Conservation (phyloP, 202 grass and related monocot species). For the Hordeum pubiflorum region DNA sequence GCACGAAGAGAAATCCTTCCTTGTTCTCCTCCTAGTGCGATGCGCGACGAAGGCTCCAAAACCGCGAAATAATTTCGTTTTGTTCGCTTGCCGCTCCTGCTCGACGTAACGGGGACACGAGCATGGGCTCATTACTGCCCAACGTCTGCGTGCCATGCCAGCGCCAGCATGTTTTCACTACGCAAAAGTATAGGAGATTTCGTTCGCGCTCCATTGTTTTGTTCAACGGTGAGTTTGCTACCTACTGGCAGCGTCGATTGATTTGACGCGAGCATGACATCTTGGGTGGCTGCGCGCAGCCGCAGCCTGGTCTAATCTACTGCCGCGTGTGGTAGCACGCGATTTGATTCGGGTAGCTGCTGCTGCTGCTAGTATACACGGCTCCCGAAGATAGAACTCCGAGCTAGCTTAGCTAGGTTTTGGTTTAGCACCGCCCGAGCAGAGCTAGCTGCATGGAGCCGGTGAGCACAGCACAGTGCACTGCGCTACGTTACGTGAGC, state of each 20-base stretch:
- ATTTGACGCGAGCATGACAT: conserved; percentile 25
- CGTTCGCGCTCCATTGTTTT: background rate
- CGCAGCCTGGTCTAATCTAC: conserved; percentile 16
- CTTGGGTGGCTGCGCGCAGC: background rate
- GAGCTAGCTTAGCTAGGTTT: background rate
- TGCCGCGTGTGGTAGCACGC: background rate
- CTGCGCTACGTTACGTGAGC: background rate
- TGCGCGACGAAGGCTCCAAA: conserved; percentile 1
- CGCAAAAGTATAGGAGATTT: background rate
- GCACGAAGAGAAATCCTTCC: background rate
- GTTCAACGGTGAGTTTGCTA: background rate
- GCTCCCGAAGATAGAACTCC: conserved; percentile 30
- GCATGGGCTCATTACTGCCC: background rate
- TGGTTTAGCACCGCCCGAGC: background rate
- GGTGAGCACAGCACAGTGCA: background rate
- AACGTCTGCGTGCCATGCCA: background rate
- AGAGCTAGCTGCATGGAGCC: background rate
- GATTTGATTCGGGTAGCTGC: background rate
- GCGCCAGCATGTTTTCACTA: background rate
- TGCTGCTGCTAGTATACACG: background rate
- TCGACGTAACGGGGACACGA: conserved; percentile 3
- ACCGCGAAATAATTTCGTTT: background rate
- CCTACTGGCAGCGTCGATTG: background rate
- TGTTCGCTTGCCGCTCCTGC: conserved; percentile 17
- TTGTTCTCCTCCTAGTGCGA: background rate